Evolutionary conservation across 192 early-diverging fungal species (phyloP), one percentile per base, ranked within the genome.

Genomic region (Umbelopsis vinacea): DNA sequence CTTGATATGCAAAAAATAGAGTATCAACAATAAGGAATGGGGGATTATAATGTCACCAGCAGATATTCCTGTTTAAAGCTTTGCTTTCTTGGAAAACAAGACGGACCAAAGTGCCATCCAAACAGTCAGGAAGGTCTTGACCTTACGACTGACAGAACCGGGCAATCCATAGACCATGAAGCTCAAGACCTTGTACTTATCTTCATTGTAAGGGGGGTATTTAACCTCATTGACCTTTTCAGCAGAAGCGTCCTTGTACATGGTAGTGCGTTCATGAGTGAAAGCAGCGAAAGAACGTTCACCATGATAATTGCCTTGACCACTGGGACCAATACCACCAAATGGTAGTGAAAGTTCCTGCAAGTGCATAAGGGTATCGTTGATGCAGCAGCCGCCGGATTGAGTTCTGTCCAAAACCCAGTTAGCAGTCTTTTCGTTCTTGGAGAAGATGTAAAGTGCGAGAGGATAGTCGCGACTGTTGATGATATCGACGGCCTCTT

Each of bases 241-340:
- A 72, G 78, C 55, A 5, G n/a, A 53, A 22, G 57, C 12, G 22
- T 73, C 54, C 50, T 83, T 81, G 74, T 71, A 77, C 78, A 91
- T 76, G 66, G 88, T 85, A 17, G 89, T 74, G 4, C 91, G 85
- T 14, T 85, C 78, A 73, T 94, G 91, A 23, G 91, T 88, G 79
- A 93, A 94, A 2, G 87, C 82, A 29, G 89, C 79, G 75, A 95
- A 92, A 21, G 91, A 89, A 69, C 80, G 71, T 40, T 82, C 80
- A 55, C 93, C 94, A 35, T 92, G 92, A 76, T 95, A 95, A 21
- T 77, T 74, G 63, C 95, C 95, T 68, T 90, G 83, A 9, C 95
- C 95, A 29, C 89, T 92, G 3, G 86, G 75, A 0, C 94, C 94
- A 9, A 91, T 83, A 46, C 94, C 95, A 48, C 92, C 93, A 76